phyloP scores from a whole-genome alignment of 2,329 filamentous ascomycete genomes.

The Alternaria panax region DNA sequence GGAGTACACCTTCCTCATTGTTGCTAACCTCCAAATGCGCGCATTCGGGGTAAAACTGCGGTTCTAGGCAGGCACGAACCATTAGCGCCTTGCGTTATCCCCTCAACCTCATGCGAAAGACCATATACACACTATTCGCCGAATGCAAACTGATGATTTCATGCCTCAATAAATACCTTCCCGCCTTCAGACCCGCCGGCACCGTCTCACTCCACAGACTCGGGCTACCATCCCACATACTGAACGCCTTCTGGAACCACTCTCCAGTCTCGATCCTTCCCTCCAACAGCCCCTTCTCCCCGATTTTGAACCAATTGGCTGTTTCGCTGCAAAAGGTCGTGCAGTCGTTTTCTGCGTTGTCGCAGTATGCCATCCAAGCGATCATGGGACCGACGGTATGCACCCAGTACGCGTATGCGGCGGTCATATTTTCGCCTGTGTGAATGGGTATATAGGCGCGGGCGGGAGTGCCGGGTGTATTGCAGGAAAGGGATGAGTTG shows the following conservation, averaged over 20 bases:
- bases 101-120: accelerated
- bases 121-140: slow-evolving; percentile 21
- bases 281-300: slow-evolving; percentile 26
- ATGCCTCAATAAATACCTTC: slow-evolving; percentile 38
- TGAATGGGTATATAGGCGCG: slow-evolving; percentile 34
- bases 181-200: slow-evolving; percentile 26
- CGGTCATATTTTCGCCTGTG: slow-evolving; percentile 37
- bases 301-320: slow-evolving; percentile 42
- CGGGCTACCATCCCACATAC: slow-evolving; percentile 33
- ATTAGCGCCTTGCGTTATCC: background rate
- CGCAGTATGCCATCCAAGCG: slow-evolving; percentile 38
- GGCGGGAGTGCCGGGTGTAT: slow-evolving; percentile 37
- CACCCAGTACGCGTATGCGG: slow-evolving; percentile 39
- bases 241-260: slow-evolving; percentile 40
- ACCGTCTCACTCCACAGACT: slow-evolving; percentile 39
- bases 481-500: slow-evolving; percentile 38
- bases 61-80: slow-evolving; percentile 5
- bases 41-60: slow-evolving; percentile 43
- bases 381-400: slow-evolving; percentile 45
- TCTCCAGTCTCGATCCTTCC: slow-evolving; percentile 31
- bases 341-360: slow-evolving; percentile 27
- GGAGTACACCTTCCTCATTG: slow-evolving; percentile 15
- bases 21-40: slow-evolving; percentile 38
- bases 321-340: slow-evolving; percentile 19
- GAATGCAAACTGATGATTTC: slow-evolving; percentile 42